These are phyloP conservation scores for Sicyos baderoa DNA, from an alignment of 306 rosid genomes.

Conservation along the genomic window DNA sequence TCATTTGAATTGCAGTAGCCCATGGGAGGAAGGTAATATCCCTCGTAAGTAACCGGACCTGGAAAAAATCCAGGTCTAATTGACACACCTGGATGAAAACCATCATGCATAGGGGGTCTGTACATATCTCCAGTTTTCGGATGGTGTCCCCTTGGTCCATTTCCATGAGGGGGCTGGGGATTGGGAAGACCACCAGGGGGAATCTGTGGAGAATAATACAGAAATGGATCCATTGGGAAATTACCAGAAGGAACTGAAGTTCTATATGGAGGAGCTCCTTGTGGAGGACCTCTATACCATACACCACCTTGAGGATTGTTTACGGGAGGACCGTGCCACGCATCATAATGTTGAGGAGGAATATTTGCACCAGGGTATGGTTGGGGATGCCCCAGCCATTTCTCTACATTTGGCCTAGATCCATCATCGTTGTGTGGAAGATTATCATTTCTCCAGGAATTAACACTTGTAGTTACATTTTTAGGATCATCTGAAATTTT, in stretches of 20 bases:
- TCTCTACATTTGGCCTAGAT: slow-evolving; percentile 48
- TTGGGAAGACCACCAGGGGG: slow-evolving; percentile 61
- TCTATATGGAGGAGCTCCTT: slow-evolving; percentile 71
- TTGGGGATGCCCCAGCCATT: slow-evolving; percentile 74
- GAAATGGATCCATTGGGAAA: slow-evolving; percentile 76
- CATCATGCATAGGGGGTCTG: slow-evolving; percentile 78
- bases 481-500: slow-evolving; percentile 43
- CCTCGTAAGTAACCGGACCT: slow-evolving; percentile 67
- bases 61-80: slow-evolving; percentile 82
- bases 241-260: slow-evolving; percentile 62
- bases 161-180: slow-evolving; percentile 59
- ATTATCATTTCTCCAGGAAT: slow-evolving; percentile 60
- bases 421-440: slow-evolving; percentile 53
- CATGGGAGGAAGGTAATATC: slow-evolving; percentile 68
- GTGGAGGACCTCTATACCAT: slow-evolving; percentile 84
- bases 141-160: slow-evolving; percentile 69
- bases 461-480: slow-evolving; percentile 28
- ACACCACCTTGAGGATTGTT: slow-evolving; percentile 75
- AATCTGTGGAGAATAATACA: slow-evolving; percentile 57
- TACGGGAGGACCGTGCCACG: slow-evolving; percentile 69
- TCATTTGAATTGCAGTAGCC: slow-evolving; percentile 65
- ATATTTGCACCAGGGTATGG: slow-evolving; percentile 54
- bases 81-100: slow-evolving; percentile 71
- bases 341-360: slow-evolving; percentile 66
- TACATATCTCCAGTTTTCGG: slow-evolving; percentile 77